Evolutionary conservation across 345 rosid species (phyloP).

Genomic region (Atalantia buxifolia): DNA sequence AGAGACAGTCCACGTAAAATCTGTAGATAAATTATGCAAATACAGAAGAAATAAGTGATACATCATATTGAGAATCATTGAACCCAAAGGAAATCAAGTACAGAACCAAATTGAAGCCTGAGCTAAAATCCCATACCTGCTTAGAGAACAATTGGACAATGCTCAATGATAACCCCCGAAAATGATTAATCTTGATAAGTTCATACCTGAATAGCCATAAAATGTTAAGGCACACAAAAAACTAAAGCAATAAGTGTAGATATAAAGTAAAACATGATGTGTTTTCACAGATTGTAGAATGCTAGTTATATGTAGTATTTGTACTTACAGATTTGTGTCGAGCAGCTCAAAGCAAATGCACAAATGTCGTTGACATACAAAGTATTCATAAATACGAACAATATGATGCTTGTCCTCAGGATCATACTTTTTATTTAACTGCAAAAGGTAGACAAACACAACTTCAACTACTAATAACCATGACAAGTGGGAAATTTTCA

Average conservation of each 20-base stretch:
- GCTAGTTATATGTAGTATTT: neutral
- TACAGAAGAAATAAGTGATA: constrained; percentile 2
- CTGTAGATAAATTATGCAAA: constrained; percentile 32
- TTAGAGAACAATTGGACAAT: constrained; percentile 95
- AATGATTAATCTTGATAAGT: constrained; percentile 94
- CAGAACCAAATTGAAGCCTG: constrained; percentile 10
- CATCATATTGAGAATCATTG: constrained; percentile 11
- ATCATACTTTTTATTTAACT: constrained; percentile 97
- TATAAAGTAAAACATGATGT: constrained; percentile 5
- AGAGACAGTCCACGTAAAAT: constrained; percentile 86
- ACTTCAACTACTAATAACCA: constrained; percentile 6
- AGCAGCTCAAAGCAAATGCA: constrained; percentile 98
- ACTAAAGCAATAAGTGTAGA: neutral
- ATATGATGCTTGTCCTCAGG: constrained; percentile 98
- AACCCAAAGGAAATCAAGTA: constrained; percentile 9
- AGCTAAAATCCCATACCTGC: constrained; percentile 53
- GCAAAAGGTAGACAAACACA: constrained; percentile 30
- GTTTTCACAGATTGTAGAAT: constrained; percentile 5
- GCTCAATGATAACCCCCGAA: constrained; percentile 90
- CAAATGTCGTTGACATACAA: constrained; percentile 76
- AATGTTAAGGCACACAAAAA: constrained; percentile 29
- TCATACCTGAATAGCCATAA: constrained; percentile 62
- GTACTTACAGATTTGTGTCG: constrained; percentile 90
- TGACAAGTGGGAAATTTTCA: constrained; percentile 1
- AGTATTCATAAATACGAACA: constrained; percentile 95